These are phyloP conservation scores for Tylopilus sp. DNA, from an alignment of 768 basidiomycete species.

Conservation along the genomic window DNA sequence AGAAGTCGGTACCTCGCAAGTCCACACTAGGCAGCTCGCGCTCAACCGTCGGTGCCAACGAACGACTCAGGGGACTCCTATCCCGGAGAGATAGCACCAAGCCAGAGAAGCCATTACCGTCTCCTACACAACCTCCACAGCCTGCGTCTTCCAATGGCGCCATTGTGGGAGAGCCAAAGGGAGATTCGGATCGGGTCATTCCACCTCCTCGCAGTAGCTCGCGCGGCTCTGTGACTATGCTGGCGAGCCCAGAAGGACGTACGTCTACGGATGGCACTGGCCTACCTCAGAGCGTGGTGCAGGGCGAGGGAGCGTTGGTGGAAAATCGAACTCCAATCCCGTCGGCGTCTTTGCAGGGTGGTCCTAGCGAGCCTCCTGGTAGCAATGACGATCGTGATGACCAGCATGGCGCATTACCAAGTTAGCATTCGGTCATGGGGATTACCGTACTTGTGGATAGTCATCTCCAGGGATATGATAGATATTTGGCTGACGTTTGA, in stretches of 20 bases:
- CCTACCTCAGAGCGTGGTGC: neutral
- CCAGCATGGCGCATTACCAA: constrained; percentile 1
- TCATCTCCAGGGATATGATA: neutral
- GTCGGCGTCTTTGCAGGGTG: constrained; percentile 1
- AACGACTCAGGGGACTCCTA: constrained; percentile 38
- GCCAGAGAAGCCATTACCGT: constrained; percentile 28
- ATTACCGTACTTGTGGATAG: constrained; percentile 12
- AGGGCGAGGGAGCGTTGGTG: constrained; percentile 1
- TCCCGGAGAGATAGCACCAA: constrained; percentile 26
- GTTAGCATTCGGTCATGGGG: constrained; percentile 9
- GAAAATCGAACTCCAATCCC: constrained; percentile 12
- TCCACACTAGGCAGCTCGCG: constrained; percentile 26
- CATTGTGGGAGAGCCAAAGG: constrained; percentile 11
- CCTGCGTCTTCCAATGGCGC: constrained; percentile 9
- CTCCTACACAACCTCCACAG: constrained; percentile 23
- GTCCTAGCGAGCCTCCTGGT: constrained; percentile 3
- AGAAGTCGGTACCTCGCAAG: constrained; percentile 59
- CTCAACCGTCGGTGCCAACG: constrained; percentile 27
- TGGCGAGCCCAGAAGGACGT: constrained; percentile 4
- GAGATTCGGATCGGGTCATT: constrained; percentile 17
- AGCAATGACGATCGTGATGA: constrained; percentile 14
- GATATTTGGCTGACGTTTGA: neutral
- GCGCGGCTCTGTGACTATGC: constrained; percentile 6
- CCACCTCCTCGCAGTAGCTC: constrained; percentile 24
- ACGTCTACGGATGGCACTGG: constrained; percentile 6